A percentile compares a stretch with the other conserved stretches of the same genome.
These are phyloP conservation scores for Aquilaria agallochum DNA, from an alignment of 441 rosid genomes.

Conservation along the genomic window DNA sequence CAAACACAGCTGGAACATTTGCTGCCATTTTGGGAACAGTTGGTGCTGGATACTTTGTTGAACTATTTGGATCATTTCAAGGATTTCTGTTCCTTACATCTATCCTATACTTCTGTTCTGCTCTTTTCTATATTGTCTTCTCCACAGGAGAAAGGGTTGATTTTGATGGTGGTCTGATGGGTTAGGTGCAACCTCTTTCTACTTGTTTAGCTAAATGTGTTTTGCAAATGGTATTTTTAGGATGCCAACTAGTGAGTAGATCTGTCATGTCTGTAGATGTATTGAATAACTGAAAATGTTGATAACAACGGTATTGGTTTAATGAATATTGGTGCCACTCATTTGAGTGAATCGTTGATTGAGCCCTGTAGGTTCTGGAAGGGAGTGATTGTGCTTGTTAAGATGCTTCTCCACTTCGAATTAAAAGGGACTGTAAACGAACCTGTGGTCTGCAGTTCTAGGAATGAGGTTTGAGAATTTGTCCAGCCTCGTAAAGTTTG, in stretches of 20 bases:
- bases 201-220: too few relatives aligned
- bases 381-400: too few relatives aligned
- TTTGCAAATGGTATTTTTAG: not conserved
- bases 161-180: conserved; percentile 43
- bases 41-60: conserved; percentile 94
- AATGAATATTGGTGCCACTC: too few relatives aligned
- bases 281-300: too few relatives aligned
- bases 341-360: too few relatives aligned
- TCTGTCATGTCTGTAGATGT: too few relatives aligned
- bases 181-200: conserved; percentile 13
- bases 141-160: conserved; percentile 84
- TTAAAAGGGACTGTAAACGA: not conserved
- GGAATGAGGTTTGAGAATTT: not conserved
- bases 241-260: too few relatives aligned
- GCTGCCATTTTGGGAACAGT: conserved; percentile 96
- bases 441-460: not conserved
- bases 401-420: too few relatives aligned
- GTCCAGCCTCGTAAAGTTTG: too few relatives aligned
- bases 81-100: conserved; percentile 87
- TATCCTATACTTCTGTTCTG: conserved; percentile 58
- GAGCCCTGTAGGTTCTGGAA: too few relatives aligned
- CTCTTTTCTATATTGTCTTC: conserved; percentile 65
- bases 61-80: conserved; percentile 80
- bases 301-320: too few relatives aligned
- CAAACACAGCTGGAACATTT: conserved; percentile 80